phyloP scores from a whole-genome alignment of 2,329 filamentous ascomycete species.

The Pseudovirgaria hyperparasitica region DNA sequence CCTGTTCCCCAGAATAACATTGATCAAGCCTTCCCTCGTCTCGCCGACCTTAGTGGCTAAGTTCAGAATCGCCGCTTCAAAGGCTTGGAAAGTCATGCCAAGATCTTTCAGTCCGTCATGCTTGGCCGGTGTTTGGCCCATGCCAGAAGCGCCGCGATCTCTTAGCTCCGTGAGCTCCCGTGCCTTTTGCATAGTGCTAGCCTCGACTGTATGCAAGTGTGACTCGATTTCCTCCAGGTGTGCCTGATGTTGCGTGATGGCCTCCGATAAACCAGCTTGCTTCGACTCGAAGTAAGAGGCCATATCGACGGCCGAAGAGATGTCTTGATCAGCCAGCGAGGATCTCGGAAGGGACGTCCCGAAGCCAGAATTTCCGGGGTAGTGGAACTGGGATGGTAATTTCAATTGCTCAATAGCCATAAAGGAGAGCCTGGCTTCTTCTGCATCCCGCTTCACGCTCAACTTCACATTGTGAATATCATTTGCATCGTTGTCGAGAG shows the following conservation, averaged over 20 bases:
- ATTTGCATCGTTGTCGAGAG: slow-evolving; percentile 49
- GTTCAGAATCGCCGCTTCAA: slow-evolving; percentile 36
- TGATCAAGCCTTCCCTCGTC: slow-evolving; percentile 34
- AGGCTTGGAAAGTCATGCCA: slow-evolving; percentile 32
- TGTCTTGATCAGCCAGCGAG: slow-evolving; percentile 22
- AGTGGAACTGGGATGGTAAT: slow-evolving; percentile 52
- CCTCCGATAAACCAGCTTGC: slow-evolving; percentile 24
- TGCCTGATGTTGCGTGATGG: slow-evolving; percentile 26
- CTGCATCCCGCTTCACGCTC: slow-evolving; percentile 50
- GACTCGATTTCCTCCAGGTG: slow-evolving; percentile 35
- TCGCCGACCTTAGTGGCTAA: slow-evolving; percentile 34
- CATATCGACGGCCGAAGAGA: slow-evolving; percentile 27
- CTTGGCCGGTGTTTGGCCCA: slow-evolving; percentile 4
- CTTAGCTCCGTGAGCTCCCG: slow-evolving; percentile 25
- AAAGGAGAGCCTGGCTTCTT: slow-evolving; percentile 59
- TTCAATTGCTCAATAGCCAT: slow-evolving; percentile 63
- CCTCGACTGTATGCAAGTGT: slow-evolving; percentile 36
- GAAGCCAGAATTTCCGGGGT: slow-evolving; percentile 19
- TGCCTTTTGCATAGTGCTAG: slow-evolving; percentile 28
- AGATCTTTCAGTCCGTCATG: slow-evolving; percentile 27
- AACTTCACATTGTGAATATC: slow-evolving; percentile 45
- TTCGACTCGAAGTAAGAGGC: slow-evolving; percentile 33
- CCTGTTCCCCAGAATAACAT: slow-evolving; percentile 24
- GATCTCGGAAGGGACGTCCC: slow-evolving; percentile 14
- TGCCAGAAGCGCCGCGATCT: slow-evolving; percentile 9